Conservation (phyloP, 306 rosid species). For the Sindora glabra region DNA sequence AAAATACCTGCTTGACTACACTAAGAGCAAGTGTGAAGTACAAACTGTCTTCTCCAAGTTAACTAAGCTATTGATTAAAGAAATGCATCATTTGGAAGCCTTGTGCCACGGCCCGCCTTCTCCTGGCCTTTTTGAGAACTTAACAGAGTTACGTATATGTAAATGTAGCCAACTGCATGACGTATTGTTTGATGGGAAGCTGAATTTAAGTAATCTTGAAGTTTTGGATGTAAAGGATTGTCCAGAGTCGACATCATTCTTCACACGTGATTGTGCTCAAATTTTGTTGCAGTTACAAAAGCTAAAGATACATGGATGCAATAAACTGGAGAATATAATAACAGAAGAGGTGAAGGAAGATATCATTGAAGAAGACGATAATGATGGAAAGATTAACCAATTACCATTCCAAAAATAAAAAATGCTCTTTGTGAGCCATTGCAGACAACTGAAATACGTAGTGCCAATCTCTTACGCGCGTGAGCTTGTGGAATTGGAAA, state of each 20-base stretch:
- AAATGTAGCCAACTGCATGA: neutral
- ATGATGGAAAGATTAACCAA: too few species aligned
- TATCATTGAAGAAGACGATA: neutral
- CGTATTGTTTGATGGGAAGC: too few species aligned
- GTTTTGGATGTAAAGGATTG: neutral
- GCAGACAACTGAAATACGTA: neutral
- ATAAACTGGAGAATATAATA: neutral
- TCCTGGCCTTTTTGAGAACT: neutral
- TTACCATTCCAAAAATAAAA: neutral
- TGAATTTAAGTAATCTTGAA: too few species aligned
- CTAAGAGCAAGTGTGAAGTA: too few species aligned
- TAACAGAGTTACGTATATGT: neutral
- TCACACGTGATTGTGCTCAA: neutral
- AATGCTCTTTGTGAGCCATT: neutral
- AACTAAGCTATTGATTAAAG: too few species aligned
- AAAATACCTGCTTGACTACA: too few species aligned
- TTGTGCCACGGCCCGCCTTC: neutral
- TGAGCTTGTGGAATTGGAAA: neutral
- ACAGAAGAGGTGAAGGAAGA: neutral
- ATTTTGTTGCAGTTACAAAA: neutral
- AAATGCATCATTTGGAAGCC: neutral
- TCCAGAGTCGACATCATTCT: neutral
- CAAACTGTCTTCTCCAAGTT: neutral
- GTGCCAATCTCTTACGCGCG: neutral
- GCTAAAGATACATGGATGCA: neutral